phyloP scores from a whole-genome alignment of 768 basidiomycete species.

The Mrakia gelida region DNA sequence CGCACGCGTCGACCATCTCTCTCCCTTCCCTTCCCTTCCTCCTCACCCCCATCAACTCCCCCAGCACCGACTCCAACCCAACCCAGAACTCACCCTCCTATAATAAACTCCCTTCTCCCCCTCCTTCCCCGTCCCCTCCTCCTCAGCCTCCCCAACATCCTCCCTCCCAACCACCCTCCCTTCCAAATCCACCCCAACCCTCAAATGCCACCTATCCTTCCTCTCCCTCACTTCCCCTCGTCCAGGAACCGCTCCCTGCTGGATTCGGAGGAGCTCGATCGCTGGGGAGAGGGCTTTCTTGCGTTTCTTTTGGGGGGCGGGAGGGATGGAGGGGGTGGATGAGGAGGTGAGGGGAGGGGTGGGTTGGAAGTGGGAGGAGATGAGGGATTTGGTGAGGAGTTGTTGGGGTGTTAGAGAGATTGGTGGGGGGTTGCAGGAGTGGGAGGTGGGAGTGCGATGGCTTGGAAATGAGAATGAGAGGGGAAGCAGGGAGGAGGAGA shows the following conservation, averaged over 20 bases:
- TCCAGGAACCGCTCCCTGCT: conserved; percentile 14
- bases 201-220: conserved; percentile 16
- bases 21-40: background rate
- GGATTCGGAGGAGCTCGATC: conserved; percentile 12
- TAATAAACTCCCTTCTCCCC: conserved; percentile 19
- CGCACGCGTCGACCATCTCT: background rate
- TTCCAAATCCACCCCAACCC: conserved; percentile 4
- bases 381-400: conserved; percentile 6
- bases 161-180: background rate
- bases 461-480: background rate
- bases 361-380: background rate
- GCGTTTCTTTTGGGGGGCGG: background rate
- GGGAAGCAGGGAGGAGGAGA: background rate
- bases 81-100: background rate
- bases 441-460: conserved; percentile 1
- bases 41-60: too few species aligned
- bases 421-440: background rate
- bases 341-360: background rate
- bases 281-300: background rate
- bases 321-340: background rate
- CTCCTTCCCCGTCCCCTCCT: background rate
- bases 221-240: conserved; percentile 8
- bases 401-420: background rate
- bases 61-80: background rate
- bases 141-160: background rate